Evolutionary conservation across 1,139 yeast species (phyloP), one percentile per base, ranked within the genome.

Genomic region (Candida sanyaensis): DNA sequence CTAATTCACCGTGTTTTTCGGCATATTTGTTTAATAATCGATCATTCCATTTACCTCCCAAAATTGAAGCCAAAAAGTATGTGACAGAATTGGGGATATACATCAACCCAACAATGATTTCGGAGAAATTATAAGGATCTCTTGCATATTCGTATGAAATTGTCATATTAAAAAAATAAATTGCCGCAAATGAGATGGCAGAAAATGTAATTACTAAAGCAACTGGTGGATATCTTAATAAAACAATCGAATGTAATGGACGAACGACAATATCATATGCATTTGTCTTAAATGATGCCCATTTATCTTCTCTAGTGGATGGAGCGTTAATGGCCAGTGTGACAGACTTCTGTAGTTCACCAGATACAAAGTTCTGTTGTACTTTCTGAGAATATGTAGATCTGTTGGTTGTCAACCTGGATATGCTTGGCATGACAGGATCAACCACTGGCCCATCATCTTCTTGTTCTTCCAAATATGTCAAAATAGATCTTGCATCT

Each of bases 31-130:
- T 73, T 42, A 88, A 68, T 38, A 88, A 68, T 34, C 68, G 62
- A 64, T 90, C 97, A 49, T 84, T 84, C 88, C 93, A 89, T 53
- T 77, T 75, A 1, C 97, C 97, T 29, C 96, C 95, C 50, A 80
- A 69, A 12, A 88, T 65, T 2, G 93, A 84, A 0, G 95, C 93
- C 41, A 85, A 56, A 33, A 89, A 68, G 59, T 89, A 89, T 0
- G 93, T 83, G 13, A 88, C 78, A 0, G 96, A 88, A 63, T 89
- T 88, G 37, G 96, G 96, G 37, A 90, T 82, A 66, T 88, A 90
- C 52, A 87, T 75, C 37, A 90, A 71, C 41, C 97, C 97, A 45
- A 86, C 78, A 49, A 85, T 77, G 46, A 88, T 67, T 1, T 87
- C 66, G 37, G 73, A 69, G 71, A 86, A 89, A 55, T 82, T 78